phyloP scores from a whole-genome alignment of 495 filamentous ascomycete species.

The Aspergillus carlsbadensis region DNA sequence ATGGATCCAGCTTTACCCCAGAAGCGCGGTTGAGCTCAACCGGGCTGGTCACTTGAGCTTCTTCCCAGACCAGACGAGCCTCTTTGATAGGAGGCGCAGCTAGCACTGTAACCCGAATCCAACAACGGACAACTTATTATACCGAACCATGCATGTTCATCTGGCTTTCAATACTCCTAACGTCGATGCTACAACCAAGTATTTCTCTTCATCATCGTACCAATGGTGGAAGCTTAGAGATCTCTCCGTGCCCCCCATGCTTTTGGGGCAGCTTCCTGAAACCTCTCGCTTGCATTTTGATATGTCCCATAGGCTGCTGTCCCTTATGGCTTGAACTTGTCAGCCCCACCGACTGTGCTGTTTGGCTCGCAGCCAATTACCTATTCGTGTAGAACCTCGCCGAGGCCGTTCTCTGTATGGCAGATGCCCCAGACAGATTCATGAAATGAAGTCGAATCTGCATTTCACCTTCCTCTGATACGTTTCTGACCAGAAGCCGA shows the following conservation, averaged over 20 bases:
- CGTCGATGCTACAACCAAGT: too few species aligned
- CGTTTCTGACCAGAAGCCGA: background rate
- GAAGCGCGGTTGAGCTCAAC: background rate
- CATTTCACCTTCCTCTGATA: background rate
- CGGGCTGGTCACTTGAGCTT: constrained; percentile 2
- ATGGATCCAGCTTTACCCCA: background rate
- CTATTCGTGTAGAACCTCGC: background rate
- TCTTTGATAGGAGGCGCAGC: too few species aligned
- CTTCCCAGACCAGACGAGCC: background rate
- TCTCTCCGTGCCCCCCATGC: background rate
- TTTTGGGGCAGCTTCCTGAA: background rate
- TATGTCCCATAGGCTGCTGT: background rate
- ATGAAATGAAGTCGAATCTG: background rate
- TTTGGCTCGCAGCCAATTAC: background rate
- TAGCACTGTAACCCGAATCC: background rate
- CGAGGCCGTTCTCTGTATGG: background rate
- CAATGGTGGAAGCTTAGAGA: background rate
- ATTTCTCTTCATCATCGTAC: too few species aligned
- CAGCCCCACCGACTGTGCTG: constrained; percentile 3
- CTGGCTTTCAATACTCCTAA: too few species aligned
- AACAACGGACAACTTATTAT: background rate
- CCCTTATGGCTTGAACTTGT: background rate
- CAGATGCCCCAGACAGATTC: background rate
- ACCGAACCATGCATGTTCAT: too few species aligned
- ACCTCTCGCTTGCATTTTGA: background rate